These are phyloP conservation scores for Puccinia brachypodii DNA, from an alignment of 1,284 basidiomycete species.

Conservation along the genomic window DNA sequence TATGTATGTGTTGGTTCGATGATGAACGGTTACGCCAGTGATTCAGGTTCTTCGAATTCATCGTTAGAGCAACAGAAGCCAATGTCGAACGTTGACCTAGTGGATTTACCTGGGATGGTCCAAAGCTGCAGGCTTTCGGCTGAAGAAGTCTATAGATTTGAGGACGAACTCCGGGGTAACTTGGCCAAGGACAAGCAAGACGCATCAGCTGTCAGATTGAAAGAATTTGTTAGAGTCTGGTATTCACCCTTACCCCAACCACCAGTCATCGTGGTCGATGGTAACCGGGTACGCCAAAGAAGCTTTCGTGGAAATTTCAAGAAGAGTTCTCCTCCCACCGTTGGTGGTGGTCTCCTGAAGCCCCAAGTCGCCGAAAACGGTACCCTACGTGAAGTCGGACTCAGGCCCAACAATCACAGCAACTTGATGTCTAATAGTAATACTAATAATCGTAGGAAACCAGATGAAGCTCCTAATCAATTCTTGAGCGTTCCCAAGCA, in stretches of 20 bases:
- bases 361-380: conserved; percentile 2
- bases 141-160: neutral
- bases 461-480: neutral
- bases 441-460: neutral
- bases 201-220: conserved; percentile 23
- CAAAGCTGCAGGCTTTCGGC: neutral
- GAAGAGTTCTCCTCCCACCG: neutral
- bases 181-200: conserved; percentile 18
- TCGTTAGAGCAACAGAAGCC: conserved; percentile 16
- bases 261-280: conserved; percentile 10
- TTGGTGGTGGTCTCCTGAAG: neutral
- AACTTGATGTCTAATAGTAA: neutral
- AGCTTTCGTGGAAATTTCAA: neutral
- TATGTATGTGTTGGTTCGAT: neutral
- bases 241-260: conserved; percentile 26
- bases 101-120: neutral
- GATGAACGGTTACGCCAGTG: neutral
- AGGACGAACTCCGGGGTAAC: neutral
- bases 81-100: neutral
- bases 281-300: neutral
- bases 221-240: conserved; percentile 37
- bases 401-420: neutral
- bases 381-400: neutral
- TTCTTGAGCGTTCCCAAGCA: neutral
- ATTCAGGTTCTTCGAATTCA: conserved; percentile 3